Percentiles rank a stretch among this genome's conserved stretches.
These are phyloP conservation scores for Leccinum pachyderme DNA, from an alignment of 1,284 basidiomycete genomes.

Conservation along the genomic window DNA sequence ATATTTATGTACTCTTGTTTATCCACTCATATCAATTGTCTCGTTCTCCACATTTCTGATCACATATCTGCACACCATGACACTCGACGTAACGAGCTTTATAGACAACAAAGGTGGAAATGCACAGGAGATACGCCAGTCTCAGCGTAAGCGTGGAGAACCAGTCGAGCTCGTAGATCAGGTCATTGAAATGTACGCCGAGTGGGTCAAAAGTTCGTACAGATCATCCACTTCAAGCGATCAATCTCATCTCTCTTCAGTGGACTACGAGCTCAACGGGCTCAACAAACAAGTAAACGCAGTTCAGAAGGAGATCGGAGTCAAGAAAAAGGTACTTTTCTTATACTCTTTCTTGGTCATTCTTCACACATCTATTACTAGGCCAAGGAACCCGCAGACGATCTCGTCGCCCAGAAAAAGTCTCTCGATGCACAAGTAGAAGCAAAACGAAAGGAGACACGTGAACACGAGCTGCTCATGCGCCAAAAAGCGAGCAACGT, in stretches of 20 bases:
- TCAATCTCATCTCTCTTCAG: constrained; percentile 38
- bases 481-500: constrained; percentile 78
- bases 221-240: background rate
- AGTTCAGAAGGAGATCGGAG: constrained; percentile 90
- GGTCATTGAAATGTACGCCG: constrained; percentile 87
- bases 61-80: constrained; percentile 43
- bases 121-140: constrained; percentile 89
- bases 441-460: constrained; percentile 70
- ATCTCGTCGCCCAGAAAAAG: constrained; percentile 80
- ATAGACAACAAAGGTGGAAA: constrained; percentile 91
- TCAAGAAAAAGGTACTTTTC: constrained; percentile 80
- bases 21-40: background rate
- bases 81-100: constrained; percentile 74
- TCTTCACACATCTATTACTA: constrained; percentile 29
- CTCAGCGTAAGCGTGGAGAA: constrained; percentile 89
- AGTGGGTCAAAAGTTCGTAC: constrained; percentile 86
- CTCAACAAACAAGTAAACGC: constrained; percentile 84
- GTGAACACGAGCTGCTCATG: constrained; percentile 79
- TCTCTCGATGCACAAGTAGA: constrained; percentile 79
- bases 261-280: constrained; percentile 82
- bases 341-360: background rate
- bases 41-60: background rate
- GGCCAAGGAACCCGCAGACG: constrained; percentile 91
- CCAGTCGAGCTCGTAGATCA: constrained; percentile 92
- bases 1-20: constrained; percentile 24